Evolutionary conservation across 1,284 basidiomycete species (phyloP).

Genomic region (Tranzscheliella williamsii): DNA sequence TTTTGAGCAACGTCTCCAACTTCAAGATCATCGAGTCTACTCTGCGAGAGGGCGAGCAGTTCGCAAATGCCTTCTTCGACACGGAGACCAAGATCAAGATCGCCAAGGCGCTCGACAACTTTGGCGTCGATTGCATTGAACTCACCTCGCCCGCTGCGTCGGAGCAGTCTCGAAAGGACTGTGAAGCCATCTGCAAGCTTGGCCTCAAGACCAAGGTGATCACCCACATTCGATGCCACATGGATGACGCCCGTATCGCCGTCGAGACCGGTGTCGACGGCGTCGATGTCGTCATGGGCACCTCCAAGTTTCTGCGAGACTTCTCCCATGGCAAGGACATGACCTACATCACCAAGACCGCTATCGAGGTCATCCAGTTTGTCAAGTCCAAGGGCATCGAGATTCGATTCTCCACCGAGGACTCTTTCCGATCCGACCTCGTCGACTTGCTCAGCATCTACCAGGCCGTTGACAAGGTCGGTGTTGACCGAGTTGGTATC

Average conservation of each 20-base stretch:
- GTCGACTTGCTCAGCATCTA: conserved; percentile 98
- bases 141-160: conserved; percentile 97
- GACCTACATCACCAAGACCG: conserved; percentile 96
- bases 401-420: conserved; percentile 99
- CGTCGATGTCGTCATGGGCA: conserved; percentile 99
- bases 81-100: conserved; percentile 99
- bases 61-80: conserved; percentile 99
- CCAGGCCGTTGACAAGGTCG: conserved; percentile 99
- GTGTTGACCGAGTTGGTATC: conserved; percentile 98
- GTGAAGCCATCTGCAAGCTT: conserved; percentile 99
- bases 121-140: conserved; percentile 98
- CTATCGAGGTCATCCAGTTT: conserved; percentile 97
- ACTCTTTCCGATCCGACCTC: conserved; percentile 98
- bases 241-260: conserved; percentile 98
- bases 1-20: conserved; percentile 61
- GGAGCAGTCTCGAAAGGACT: conserved; percentile 90
- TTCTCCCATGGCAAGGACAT: conserved; percentile 99
- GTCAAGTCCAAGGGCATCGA: conserved; percentile 99
- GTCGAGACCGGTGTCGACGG: conserved; percentile 98
- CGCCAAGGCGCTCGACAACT: conserved; percentile 71
- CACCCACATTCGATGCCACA: conserved; percentile 99
- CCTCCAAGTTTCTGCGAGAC: conserved; percentile 96
- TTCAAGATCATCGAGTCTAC: conserved; percentile 90
- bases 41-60: conserved; percentile 94
- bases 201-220: conserved; percentile 96